Percentiles rank a stretch among this genome's conserved stretches.
phyloP scores from a whole-genome alignment of 352 stramenopile species.

The Pythium myriotylum region DNA sequence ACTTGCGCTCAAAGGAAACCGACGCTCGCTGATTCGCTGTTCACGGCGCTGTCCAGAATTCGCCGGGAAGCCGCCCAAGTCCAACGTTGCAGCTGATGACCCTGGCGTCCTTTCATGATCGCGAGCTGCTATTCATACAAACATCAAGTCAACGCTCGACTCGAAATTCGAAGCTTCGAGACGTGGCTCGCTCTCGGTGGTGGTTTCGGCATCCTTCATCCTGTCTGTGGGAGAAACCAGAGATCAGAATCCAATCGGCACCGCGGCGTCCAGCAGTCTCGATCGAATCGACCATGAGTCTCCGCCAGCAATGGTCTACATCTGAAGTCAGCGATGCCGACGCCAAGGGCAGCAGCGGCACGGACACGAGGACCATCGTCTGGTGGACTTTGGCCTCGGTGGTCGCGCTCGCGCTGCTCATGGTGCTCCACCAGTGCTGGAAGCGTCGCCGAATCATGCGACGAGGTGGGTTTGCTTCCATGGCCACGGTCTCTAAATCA shows the following conservation, averaged over 20 bases:
- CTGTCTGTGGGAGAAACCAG: too few species aligned
- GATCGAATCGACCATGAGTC: not conserved
- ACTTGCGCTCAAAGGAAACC: too few species aligned
- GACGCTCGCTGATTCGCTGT: too few species aligned
- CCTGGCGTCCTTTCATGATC: conserved; percentile 17
- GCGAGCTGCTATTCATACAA: not conserved
- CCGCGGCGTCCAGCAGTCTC: not conserved
- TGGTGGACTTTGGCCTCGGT: conserved; percentile 14
- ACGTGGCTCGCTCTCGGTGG: not conserved
- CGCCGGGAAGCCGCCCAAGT: not conserved
- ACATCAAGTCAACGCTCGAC: not conserved
- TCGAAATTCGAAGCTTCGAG: not conserved
- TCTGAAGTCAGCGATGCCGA: not conserved
- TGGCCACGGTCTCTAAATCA: not conserved
- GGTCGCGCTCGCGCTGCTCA: conserved; percentile 1
- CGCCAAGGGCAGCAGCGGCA: not conserved
- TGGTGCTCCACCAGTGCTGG: conserved; percentile 11
- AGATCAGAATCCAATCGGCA: not conserved
- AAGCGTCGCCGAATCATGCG: conserved; percentile 15
- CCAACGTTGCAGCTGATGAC: conserved; percentile 14
- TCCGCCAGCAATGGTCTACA: not conserved
- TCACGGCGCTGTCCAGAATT: conserved; percentile 2
- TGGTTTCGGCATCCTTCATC: too few species aligned
- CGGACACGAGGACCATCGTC: conserved; percentile 7
- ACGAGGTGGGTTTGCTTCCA: conserved; percentile 9